Base-by-base conservation (phyloP, 768 basidiomycete genomes). In the Boletus insuetus region DNA sequence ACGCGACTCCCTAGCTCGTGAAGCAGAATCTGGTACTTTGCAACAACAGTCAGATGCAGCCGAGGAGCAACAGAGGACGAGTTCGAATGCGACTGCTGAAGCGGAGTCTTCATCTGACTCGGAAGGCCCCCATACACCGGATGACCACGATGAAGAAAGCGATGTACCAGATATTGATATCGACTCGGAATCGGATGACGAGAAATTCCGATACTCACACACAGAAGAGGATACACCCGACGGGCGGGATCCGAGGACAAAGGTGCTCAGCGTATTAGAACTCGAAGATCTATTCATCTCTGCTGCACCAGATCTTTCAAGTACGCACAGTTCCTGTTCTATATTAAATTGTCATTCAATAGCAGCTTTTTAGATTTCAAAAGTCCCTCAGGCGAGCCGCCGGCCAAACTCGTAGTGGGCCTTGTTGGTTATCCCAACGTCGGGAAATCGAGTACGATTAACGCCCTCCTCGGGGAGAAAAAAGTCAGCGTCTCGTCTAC, bases 381-480 rank as follows among this genome's bases (percentile, higher is more conserved):
- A 13, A 82, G 84, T 56, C 64, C 79, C 0, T 76, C 75, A 17
- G 82, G 85, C n/a, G 75, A 82, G 45, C 68, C 76, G 10, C 83
- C 86, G 1, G 69, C 76, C 24, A 92, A 83, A 67, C 77, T 92
- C 4, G 83, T 86, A 6, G 85, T 97, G 38, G 94, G 94, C 32
- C 83, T 99, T 14, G 97, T 99, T 40, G 97, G 97, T 29, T 98
- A 99, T 69, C 97, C 97, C 0, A 99, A 99, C 66, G 96, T 98
- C 22, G 97, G 97, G 16, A 99, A 99, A 73, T 98, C 96, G 0
- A 95, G 93, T 57, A 94, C 97, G 6, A 95, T 99, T 65, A 99
- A 99, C 69, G 90, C 96, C 7, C 80, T 99, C 8, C 79, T 99
- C 6, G 97, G 96, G 37, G 89, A 94, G 69, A 96, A 97, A 77